These are phyloP conservation scores for Shiraia bambusicola DNA, from an alignment of 2,329 filamentous ascomycete genomes.

Conservation along the genomic window DNA sequence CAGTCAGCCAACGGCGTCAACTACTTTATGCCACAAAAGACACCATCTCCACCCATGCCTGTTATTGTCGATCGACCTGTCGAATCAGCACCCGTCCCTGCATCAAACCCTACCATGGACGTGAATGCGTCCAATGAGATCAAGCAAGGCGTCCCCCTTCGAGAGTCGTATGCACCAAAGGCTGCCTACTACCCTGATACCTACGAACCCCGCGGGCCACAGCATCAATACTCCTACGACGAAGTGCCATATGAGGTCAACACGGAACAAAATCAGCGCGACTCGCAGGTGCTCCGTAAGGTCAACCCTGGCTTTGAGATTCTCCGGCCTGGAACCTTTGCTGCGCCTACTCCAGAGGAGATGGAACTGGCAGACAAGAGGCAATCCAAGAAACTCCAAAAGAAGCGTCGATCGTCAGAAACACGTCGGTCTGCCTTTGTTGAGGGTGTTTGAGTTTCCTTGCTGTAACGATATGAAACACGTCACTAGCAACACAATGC, in stretches of 20 bases:
- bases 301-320: slow-evolving; percentile 48
- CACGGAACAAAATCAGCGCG: slow-evolving; percentile 31
- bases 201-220: slow-evolving; percentile 42
- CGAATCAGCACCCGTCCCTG: slow-evolving; percentile 10
- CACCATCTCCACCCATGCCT: slow-evolving; percentile 38
- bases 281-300: slow-evolving; percentile 43
- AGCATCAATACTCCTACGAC: slow-evolving; percentile 40
- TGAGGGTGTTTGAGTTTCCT: slow-evolving; percentile 38
- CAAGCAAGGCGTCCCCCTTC: slow-evolving; percentile 38
- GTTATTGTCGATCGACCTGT: slow-evolving; percentile 17
- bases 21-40: slow-evolving; percentile 42
- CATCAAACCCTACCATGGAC: slow-evolving; percentile 23
- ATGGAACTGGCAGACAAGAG: slow-evolving; percentile 36
- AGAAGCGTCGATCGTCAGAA: slow-evolving; percentile 43
- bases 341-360: slow-evolving; percentile 34
- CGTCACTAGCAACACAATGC: slow-evolving; percentile 17
- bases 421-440: slow-evolving; percentile 40
- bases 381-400: slow-evolving; percentile 46
- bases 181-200: slow-evolving; percentile 37
- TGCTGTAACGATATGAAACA: slow-evolving; percentile 11
- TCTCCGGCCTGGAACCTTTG: slow-evolving; percentile 43
- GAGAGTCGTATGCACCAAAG: slow-evolving; percentile 42
- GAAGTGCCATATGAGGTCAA: slow-evolving; percentile 33
- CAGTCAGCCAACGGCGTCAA: slow-evolving; percentile 39
- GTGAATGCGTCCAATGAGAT: slow-evolving; percentile 24